Percentiles rank a stretch among this genome's conserved stretches.
phyloP scores from a whole-genome alignment of 1,284 basidiomycete species.

The Leucoagaricus sp. region DNA sequence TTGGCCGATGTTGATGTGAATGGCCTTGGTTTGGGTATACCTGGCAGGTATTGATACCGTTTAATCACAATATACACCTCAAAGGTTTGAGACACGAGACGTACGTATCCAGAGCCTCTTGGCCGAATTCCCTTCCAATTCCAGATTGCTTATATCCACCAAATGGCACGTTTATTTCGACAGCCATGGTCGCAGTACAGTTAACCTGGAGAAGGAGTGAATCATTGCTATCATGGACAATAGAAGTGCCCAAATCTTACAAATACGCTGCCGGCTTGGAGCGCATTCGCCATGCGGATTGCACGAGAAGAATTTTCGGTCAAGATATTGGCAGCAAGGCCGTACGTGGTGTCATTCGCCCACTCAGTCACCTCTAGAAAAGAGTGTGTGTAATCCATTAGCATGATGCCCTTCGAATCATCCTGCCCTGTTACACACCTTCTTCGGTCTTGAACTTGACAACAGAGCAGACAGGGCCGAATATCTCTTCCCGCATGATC shows the following conservation, averaged over 20 bases:
- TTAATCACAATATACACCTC: no score
- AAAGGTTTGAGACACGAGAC: no score
- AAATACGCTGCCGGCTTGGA: conserved; percentile 86
- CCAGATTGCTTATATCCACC: conserved; percentile 82
- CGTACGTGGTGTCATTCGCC: conserved; percentile 89
- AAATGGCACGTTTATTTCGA: conserved; percentile 70
- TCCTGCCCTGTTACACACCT: conserved; percentile 22
- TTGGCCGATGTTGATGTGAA: no score
- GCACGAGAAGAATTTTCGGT: conserved; percentile 78
- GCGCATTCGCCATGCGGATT: conserved; percentile 70
- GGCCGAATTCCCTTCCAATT: conserved; percentile 75
- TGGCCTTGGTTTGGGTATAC: no score
- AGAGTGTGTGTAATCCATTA: neutral
- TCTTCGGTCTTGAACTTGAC: conserved; percentile 72
- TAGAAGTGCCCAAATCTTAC: conserved; percentile 27
- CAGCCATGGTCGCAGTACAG: conserved; percentile 69
- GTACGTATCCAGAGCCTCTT: conserved; percentile 69
- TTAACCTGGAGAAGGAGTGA: conserved; percentile 48
- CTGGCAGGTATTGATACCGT: no score
- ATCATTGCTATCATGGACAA: neutral
- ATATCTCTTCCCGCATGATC: conserved; percentile 87
- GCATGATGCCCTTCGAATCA: neutral
- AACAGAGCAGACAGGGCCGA: conserved; percentile 78
- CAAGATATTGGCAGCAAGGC: conserved; percentile 86
- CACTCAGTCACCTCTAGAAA: conserved; percentile 64